Conservation (phyloP, 768 basidiomycete species). For the Strobilomyces confusus region DNA sequence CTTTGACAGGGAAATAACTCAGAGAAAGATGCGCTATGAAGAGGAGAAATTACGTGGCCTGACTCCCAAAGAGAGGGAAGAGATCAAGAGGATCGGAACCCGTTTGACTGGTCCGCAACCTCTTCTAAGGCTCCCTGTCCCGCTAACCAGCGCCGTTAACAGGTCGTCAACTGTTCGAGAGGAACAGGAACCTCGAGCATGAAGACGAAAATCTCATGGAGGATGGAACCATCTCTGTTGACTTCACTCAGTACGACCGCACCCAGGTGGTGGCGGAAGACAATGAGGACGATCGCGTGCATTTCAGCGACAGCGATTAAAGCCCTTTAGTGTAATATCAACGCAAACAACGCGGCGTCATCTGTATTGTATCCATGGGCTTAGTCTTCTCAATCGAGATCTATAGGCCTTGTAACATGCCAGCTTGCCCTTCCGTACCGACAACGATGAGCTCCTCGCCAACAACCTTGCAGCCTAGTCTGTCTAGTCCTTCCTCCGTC, state of each 20-base stretch:
- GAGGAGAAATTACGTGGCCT: constrained; percentile 71
- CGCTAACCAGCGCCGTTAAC: constrained; percentile 9
- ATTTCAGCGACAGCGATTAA: constrained; percentile 88
- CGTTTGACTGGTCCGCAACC: constrained; percentile 62
- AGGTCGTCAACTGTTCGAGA: constrained; percentile 94
- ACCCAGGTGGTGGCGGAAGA: constrained; percentile 41
- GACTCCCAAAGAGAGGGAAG: constrained; percentile 81
- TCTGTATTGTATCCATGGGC: constrained; percentile 7
- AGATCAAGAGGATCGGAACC: constrained; percentile 58
- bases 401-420: constrained; percentile 62
- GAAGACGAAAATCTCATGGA: constrained; percentile 81
- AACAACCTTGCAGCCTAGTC: constrained; percentile 56
- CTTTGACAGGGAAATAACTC: constrained; percentile 68
- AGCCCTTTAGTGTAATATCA: neutral
- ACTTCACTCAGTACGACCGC: constrained; percentile 85
- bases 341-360: constrained; percentile 3
- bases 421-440: constrained; percentile 49
- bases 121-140: neutral
- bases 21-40: constrained; percentile 62
- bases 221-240: constrained; percentile 84
- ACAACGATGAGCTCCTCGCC: constrained; percentile 51
- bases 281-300: constrained; percentile 61
- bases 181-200: constrained; percentile 59
- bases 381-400: constrained; percentile 12
- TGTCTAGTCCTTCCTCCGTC: constrained; percentile 52